Evolutionary conservation across 495 filamentous ascomycete genomes (phyloP).

Genomic region (Clohesyomyces aquaticus): DNA sequence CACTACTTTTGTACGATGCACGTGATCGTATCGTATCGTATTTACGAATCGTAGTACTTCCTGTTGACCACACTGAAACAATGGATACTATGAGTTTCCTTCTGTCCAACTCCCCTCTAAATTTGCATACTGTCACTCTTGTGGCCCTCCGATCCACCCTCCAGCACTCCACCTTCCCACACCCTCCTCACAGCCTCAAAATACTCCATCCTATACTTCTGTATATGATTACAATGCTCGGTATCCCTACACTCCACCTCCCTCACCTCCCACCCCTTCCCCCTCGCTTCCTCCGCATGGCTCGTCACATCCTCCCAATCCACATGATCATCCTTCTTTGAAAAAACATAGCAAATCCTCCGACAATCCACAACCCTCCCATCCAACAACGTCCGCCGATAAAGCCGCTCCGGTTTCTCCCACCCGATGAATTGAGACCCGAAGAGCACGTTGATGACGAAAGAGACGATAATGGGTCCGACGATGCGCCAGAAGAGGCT

Average conservation of each 20-base stretch:
- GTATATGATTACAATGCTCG: conserved; percentile 16
- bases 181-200: neutral
- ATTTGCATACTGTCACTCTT: no score
- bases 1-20: no score
- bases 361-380: neutral
- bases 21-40: no score
- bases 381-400: neutral
- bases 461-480: neutral
- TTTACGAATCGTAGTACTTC: no score
- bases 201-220: neutral
- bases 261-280: conserved; percentile 8
- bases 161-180: neutral
- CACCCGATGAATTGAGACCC: neutral
- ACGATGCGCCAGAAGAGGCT: neutral
- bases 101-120: no score
- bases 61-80: no score
- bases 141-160: neutral
- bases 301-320: conserved; percentile 1
- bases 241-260: neutral
- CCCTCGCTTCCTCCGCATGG: conserved; percentile 1
- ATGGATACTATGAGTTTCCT: no score
- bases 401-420: neutral
- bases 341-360: conserved; percentile 11
- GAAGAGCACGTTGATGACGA: neutral
- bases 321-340: neutral